Base-by-base conservation (phyloP, 2,329 filamentous ascomycete species). In the Alternaria infectoria region DNA sequence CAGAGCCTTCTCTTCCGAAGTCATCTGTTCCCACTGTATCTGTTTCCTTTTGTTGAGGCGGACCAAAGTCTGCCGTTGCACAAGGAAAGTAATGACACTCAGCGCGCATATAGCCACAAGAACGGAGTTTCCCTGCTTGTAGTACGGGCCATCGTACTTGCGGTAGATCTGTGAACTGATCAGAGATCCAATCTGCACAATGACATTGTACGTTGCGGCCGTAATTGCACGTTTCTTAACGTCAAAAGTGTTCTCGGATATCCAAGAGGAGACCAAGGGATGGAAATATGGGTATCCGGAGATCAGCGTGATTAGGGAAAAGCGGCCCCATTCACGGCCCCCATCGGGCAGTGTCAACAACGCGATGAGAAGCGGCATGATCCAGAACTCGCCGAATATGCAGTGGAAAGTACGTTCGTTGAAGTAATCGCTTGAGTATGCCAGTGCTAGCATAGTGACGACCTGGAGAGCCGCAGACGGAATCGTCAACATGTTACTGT, bases 201-300 rank as follows among this genome's bases (percentile, higher is more conserved):
- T 74, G 65, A 83, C 81, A 70, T 90, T 90, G 76, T 90, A 90
- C n/a, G 88, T 78, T 0, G 87, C 88, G 0, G 87, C 86, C 0
- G 87, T 87, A 2, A 91, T 87, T 2, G 89, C 87, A 7, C 89
- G 81, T 6, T 86, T 87, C 11, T 88, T 83, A 10, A 91, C 87
- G 1, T 85, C 83, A 65, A 89, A 88, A 3, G 87, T 86, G 71
- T 91, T 91, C 55, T 87, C 84, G 3, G 86, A 88, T 2, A 85
- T 88, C 77, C 88, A 86, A 0, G 84, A 87, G 0, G 90, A 88
- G 2, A 88, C 77, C 28, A 90, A 86, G 0, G 88, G 86, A 70
- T 90, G 84, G 51, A 81, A 78, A 57, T 82, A 83, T 0, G 81
- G 81, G 36, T 81, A 77, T 0, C 76, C 79, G 10, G 76, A 78